A percentile compares a stretch with the other conserved stretches of the same genome.
Conservation (phyloP, 1,139 yeast species). For the Nematodospora anomalae region DNA sequence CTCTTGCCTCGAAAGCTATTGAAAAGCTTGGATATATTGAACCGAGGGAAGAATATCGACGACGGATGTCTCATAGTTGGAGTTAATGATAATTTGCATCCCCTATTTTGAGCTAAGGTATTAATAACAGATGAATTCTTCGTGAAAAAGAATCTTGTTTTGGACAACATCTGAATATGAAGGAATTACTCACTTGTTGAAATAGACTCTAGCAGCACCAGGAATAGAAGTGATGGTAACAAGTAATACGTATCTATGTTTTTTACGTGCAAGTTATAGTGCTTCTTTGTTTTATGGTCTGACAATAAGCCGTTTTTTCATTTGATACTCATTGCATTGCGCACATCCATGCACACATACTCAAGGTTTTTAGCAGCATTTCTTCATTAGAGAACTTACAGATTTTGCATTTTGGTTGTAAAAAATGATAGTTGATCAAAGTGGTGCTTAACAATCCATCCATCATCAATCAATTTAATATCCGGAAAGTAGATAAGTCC, state of each 20-base stretch:
- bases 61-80: slow-evolving; percentile 1
- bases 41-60: slow-evolving; percentile 1
- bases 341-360: not conserved
- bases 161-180: slow-evolving; percentile 30
- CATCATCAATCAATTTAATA: too few species aligned
- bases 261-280: too few species aligned
- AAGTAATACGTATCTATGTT: too few species aligned
- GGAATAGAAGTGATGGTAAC: too few species aligned
- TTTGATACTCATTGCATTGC: not conserved
- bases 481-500: too few species aligned
- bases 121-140: slow-evolving; percentile 38
- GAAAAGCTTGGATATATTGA: slow-evolving; percentile 7
- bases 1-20: slow-evolving; percentile 7
- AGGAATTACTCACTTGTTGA: too few species aligned
- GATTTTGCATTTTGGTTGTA: slow-evolving; percentile 5
- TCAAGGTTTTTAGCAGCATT: not conserved
- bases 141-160: slow-evolving; percentile 46
- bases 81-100: slow-evolving; percentile 13
- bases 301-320: too few species aligned
- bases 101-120: slow-evolving; percentile 27
- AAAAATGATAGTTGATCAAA: slow-evolving; percentile 1
- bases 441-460: too few species aligned
- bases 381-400: not conserved
- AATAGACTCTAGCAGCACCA: too few species aligned
- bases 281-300: too few species aligned